These are phyloP conservation scores for Haematococcus sp. DNA, from an alignment of 139 green algal genomes.

Conservation along the genomic window DNA sequence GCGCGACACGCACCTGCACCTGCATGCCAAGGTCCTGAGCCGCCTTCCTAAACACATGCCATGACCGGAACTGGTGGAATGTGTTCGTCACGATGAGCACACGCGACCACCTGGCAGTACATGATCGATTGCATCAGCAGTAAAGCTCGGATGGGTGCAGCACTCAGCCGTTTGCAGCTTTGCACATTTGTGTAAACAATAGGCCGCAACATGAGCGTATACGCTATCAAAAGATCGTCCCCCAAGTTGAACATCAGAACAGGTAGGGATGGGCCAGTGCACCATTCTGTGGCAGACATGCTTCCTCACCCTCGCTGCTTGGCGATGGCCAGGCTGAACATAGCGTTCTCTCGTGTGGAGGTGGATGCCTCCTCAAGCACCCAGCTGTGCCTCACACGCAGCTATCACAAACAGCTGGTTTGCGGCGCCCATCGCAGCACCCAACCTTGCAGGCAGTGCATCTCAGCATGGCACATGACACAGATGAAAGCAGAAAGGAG, in stretches of 20 bases:
- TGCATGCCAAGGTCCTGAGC: conserved; percentile 4
- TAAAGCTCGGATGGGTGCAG: no score
- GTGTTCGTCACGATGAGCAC: conserved; percentile 10
- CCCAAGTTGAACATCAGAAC: background rate
- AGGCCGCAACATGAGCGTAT: background rate
- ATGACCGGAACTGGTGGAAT: conserved; percentile 1
- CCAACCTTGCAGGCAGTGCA: no score
- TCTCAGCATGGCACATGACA: no score
- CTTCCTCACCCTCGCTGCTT: background rate
- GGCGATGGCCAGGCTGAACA: background rate
- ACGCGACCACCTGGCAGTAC: background rate
- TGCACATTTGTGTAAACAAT: no score
- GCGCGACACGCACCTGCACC: background rate
- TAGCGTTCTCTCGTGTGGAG: background rate
- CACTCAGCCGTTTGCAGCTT: no score
- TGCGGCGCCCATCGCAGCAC: no score
- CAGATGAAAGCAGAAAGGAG: no score
- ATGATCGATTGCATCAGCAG: no score
- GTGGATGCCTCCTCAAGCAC: background rate
- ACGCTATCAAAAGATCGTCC: background rate
- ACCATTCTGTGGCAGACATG: no score
- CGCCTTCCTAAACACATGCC: background rate
- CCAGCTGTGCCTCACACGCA: conserved; percentile 1
- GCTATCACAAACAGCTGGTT: no score
- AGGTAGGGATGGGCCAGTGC: no score